Base-by-base conservation (phyloP, 805 yeast genomes). In the Wickerhamiella cacticola region DNA sequence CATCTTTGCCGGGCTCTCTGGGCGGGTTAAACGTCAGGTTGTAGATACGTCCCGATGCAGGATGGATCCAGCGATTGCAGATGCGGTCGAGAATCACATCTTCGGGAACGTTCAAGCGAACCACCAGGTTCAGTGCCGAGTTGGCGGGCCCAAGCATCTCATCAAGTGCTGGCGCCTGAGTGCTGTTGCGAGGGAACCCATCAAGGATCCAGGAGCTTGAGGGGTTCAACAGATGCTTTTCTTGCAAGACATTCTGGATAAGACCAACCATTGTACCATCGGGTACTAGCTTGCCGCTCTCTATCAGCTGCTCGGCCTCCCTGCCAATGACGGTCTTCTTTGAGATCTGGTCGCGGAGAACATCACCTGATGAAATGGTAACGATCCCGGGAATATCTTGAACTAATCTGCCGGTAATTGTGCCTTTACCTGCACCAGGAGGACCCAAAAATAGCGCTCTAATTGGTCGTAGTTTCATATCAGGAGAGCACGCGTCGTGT, bases 361-460 rank as follows among this genome's bases (percentile, higher is more conserved):
- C 65, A 63, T 88, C 96, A 1, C 97, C 97, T 0, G 94, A 80
- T 1, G 95, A 79, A 7, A 89, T 64, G 0, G 89, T 68, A 12
- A 70, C 61, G 19, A 88, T 63, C 3, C 60, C 56, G 1, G 81
- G 73, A 50, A 79, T 71, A 35, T 67, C 63, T 45, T 74, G 72
- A 50, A 80, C 61, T 3, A 88, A 67, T 50, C 79, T 71, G 2
- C 81, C 65, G 0, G 95, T 82, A 55, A 82, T 83, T 0, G 97
- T 88, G 1, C 96, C 96, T 61, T 88, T 88, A 1, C 97, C 97
- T 1, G 95, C 74, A 0, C 97, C 97, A 0, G 97, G 97, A 0
- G 96, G 95, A 2, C 96, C 96, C 22, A 89, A 66, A 7, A 88
- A 68, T 23, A 88, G 69, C 33, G 86, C 63, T 56, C 47, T 24